Conservation (phyloP, 805 yeast species). For the Groenewaldozyma salmanticensis region DNA sequence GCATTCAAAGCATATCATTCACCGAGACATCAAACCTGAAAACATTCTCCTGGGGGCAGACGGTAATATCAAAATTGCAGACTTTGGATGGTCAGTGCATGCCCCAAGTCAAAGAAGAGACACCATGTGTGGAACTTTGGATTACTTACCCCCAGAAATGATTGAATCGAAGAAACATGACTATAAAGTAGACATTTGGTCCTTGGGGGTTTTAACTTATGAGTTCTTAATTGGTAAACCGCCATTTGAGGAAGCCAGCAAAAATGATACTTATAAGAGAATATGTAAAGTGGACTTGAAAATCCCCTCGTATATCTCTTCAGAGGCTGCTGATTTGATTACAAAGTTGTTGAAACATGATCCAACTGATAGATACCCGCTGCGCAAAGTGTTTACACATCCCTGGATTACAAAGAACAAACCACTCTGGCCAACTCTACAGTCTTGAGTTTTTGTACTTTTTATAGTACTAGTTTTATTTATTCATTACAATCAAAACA, state of each 20-base stretch:
- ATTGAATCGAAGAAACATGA: slow-evolving; percentile 76
- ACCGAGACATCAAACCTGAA: slow-evolving; percentile 91
- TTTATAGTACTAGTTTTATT: background rate
- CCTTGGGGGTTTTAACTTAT: slow-evolving; percentile 76
- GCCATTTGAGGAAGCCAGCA: slow-evolving; percentile 83
- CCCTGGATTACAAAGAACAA: slow-evolving; percentile 74
- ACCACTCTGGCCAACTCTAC: slow-evolving; percentile 41
- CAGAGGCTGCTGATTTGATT: slow-evolving; percentile 73
- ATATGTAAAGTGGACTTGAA: slow-evolving; percentile 68
- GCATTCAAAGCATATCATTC: slow-evolving; percentile 74
- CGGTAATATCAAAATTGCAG: slow-evolving; percentile 74
- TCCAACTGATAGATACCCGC: slow-evolving; percentile 54
- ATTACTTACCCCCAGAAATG: slow-evolving; percentile 93
- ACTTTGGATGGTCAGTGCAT: slow-evolving; percentile 93
- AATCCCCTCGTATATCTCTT: slow-evolving; percentile 60
- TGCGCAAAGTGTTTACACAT: slow-evolving; percentile 57
- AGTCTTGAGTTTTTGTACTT: background rate
- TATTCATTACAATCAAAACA: too few relatives aligned
- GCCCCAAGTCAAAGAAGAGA: slow-evolving; percentile 50
- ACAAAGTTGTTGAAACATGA: slow-evolving; percentile 50
- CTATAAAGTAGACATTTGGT: slow-evolving; percentile 80
- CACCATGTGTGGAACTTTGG: slow-evolving; percentile 92
- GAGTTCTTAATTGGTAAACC: slow-evolving; percentile 85
- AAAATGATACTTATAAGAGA: slow-evolving; percentile 61
- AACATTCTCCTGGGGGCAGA: slow-evolving; percentile 71